Evolutionary conservation across 2,329 filamentous ascomycete species (phyloP), one percentile per base, ranked within the genome.

Genomic region (Coniochaeta sp.): DNA sequence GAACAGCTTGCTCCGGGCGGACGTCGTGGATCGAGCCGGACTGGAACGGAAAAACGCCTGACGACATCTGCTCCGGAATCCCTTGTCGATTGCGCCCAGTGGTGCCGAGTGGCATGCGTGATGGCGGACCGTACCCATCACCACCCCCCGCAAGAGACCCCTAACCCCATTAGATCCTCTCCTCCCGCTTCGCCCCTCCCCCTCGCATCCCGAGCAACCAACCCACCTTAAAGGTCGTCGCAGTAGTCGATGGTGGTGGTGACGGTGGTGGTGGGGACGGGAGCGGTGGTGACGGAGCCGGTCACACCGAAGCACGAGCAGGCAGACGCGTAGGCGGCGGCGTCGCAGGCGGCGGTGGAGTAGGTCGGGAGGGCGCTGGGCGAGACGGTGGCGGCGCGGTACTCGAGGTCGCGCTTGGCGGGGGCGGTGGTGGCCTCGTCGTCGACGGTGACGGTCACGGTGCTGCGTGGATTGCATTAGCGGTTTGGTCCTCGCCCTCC

Each of bases 281-380:
- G 65, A 58, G 72, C 75, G 12, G 76, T 78, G 60, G 69, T 72
- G 54, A 73, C 70, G 3, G 67, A 62, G 40, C 70, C 70, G 42
- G 75, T 77, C 68, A 79, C 71, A 56, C 76, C 76, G 70, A 72
- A 79, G 74, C 77, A 79, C 58, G 69, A 70, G 73, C 77, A 79
- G 58, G 73, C 77, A 40, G 75, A 75, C 34, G 74, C 69, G 70
- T 77, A 78, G 52, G 67, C 4, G 34, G 5, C 34, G 14, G 34
- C 34, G 34, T 36, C 10, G 34, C 34, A 36, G 10, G 34, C 67
- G 38, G 54, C 54, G 22, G 72, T 72, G 59, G 76, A 76, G 68
- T 78, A 80, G 59, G 71, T 66, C 56, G 77, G 77, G 59, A 77
- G 65, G 56, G 61, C 65, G 54, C 65, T 72, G 59, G 74, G 70